Conservation (phyloP, 2,329 filamentous ascomycete genomes). For the Teratosphaeriaceae sp. region DNA sequence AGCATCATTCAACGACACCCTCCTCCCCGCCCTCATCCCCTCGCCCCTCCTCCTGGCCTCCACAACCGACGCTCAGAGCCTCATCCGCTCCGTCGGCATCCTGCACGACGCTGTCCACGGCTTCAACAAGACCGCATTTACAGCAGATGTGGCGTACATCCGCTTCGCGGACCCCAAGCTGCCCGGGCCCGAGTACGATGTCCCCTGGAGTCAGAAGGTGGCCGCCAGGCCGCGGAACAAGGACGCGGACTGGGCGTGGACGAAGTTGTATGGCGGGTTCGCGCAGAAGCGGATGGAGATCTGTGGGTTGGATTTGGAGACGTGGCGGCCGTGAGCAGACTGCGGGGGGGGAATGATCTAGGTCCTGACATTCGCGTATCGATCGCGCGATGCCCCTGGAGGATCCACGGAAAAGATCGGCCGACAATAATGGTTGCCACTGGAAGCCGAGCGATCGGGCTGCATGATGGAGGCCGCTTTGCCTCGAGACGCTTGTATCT, state of each 20-base stretch:
- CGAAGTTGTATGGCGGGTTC: slow-evolving; percentile 43
- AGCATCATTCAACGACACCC: slow-evolving; percentile 22
- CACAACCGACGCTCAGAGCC: slow-evolving; percentile 13
- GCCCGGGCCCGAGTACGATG: slow-evolving; percentile 45
- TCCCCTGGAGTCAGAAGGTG: slow-evolving; percentile 37
- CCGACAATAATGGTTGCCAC: too few species aligned
- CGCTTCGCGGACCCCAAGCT: slow-evolving; percentile 42
- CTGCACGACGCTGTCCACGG: slow-evolving; percentile 22
- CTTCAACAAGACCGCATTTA: slow-evolving; percentile 42
- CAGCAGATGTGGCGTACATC: slow-evolving; percentile 39
- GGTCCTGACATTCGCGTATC: too few species aligned
- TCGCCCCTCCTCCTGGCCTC: slow-evolving; percentile 23
- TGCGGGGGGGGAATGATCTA: too few species aligned
- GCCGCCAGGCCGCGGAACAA: slow-evolving; percentile 38
- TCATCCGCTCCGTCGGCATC: slow-evolving; percentile 25
- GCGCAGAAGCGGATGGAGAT: slow-evolving; percentile 45
- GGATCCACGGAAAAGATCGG: too few species aligned
- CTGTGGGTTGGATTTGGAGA: slow-evolving; percentile 47
- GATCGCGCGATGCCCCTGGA: too few species aligned
- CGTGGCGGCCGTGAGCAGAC: slow-evolving; percentile 13
- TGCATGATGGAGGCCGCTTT: too few species aligned
- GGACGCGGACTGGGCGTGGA: slow-evolving; percentile 44
- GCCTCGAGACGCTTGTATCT: too few species aligned
- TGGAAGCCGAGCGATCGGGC: too few species aligned
- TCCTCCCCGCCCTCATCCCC: slow-evolving; percentile 26